Evolutionary conservation across 2,329 filamentous ascomycete genomes (phyloP).

Genomic region (Colletotrichum melonis): DNA sequence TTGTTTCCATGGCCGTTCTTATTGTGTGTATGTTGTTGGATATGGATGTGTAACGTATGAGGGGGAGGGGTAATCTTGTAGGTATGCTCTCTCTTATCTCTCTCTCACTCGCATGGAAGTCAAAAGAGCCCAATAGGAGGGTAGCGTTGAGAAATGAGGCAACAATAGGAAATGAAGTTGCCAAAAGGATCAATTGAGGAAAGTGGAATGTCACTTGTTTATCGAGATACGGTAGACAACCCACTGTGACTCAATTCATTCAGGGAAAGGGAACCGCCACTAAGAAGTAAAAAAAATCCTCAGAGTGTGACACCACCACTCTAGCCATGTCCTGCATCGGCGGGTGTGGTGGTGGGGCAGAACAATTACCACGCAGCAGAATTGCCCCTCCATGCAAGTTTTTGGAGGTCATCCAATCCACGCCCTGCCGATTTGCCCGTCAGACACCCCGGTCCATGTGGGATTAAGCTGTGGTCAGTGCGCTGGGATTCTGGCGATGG

Average conservation of each 20-base stretch:
- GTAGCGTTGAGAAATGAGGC: neutral
- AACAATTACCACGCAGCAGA: neutral
- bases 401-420: slow-evolving; percentile 32
- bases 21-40: neutral
- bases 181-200: slow-evolving; percentile 17
- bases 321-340: slow-evolving; percentile 42
- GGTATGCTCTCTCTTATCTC: neutral
- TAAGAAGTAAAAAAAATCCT: slow-evolving; percentile 33
- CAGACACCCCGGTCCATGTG: slow-evolving; percentile 20
- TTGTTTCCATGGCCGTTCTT: slow-evolving; percentile 67
- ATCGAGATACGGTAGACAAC: slow-evolving; percentile 14
- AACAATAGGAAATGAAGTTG: neutral
- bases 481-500: neutral
- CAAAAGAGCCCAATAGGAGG: neutral
- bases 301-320: slow-evolving; percentile 33
- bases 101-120: neutral
- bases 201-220: slow-evolving; percentile 31
- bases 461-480: slow-evolving; percentile 51
- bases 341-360: slow-evolving; percentile 40
- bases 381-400: slow-evolving; percentile 39
- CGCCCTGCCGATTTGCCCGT: slow-evolving; percentile 32
- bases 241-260: slow-evolving; percentile 29
- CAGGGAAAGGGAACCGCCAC: slow-evolving; percentile 24
- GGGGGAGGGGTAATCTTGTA: neutral
- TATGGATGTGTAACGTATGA: neutral